These are phyloP conservation scores for Violaceomyces palustris DNA, from an alignment of 1,284 basidiomycete genomes.

Conservation along the genomic window DNA sequence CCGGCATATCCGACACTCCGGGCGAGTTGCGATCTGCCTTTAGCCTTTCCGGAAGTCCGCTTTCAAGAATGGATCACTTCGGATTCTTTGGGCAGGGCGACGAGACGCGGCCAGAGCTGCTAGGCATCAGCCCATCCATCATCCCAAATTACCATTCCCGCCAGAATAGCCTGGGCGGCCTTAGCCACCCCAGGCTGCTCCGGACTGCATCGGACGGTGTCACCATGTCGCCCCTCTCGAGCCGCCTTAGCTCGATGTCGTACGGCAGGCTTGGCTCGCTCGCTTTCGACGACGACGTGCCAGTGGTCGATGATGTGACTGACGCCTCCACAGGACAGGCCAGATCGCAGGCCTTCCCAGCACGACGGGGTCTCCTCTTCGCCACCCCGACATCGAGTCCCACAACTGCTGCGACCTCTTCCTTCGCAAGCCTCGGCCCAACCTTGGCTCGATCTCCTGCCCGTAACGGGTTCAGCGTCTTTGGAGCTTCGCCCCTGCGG, in stretches of 20 bases:
- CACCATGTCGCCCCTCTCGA: constrained; percentile 27
- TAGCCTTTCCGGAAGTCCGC: too few relatives aligned
- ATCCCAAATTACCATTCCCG: constrained; percentile 23
- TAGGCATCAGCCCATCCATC: constrained; percentile 28
- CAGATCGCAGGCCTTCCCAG: constrained; percentile 15
- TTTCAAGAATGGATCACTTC: too few relatives aligned
- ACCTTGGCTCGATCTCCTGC: constrained; percentile 21
- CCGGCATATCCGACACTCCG: too few relatives aligned
- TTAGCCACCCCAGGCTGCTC: constrained; percentile 18
- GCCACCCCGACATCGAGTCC: background rate
- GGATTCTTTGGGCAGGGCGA: too few relatives aligned
- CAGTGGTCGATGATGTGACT: constrained; percentile 12
- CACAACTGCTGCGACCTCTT: constrained; percentile 5
- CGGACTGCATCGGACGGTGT: constrained; percentile 18
- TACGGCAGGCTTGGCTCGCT: constrained; percentile 23
- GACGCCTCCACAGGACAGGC: constrained; percentile 5
- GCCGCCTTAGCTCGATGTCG: constrained; percentile 16
- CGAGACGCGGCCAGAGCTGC: constrained; percentile 21
- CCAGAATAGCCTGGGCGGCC: constrained; percentile 14
- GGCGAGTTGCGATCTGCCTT: too few relatives aligned
- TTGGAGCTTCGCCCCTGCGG: constrained; percentile 14
- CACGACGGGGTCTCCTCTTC: constrained; percentile 31
- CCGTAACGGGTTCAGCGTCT: constrained; percentile 6
- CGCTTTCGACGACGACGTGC: constrained; percentile 14
- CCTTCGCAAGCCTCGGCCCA: constrained; percentile 7